Conservation (phyloP, 23 red algal genomes). For the Pyropia haitanensis region DNA sequence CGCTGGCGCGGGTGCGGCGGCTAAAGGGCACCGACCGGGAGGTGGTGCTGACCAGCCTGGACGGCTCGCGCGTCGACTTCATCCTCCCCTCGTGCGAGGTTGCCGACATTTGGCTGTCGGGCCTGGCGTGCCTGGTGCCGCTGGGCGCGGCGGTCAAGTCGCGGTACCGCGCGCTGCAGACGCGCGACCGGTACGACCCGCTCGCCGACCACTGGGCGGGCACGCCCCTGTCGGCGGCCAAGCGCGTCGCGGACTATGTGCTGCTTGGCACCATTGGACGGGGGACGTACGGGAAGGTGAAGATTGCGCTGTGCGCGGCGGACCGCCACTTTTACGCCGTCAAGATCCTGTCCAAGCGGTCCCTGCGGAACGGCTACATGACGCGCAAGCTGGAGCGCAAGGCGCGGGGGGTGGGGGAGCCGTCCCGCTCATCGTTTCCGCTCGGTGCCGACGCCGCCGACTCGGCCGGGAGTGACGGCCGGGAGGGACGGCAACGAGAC, state of each 20-base stretch:
- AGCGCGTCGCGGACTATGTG: constrained; percentile 29
- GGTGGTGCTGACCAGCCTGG: constrained; percentile 18
- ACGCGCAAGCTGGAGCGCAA: constrained; percentile 2
- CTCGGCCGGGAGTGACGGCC: constrained; percentile 1
- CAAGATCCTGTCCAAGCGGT: constrained; percentile 67
- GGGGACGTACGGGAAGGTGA: constrained; percentile 71
- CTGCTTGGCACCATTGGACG: constrained; percentile 61
- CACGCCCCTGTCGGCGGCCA: constrained; percentile 14
- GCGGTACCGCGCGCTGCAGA: constrained; percentile 3
- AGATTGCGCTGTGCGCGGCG: constrained; percentile 26
- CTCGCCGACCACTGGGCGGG: constrained; percentile 48
- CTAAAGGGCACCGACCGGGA: constrained; percentile 33
- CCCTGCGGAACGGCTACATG: constrained; percentile 4
- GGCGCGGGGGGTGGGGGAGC: too few species aligned
- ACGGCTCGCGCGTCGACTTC: constrained; percentile 24
- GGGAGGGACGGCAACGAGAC: too few species aligned
- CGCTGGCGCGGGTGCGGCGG: constrained; percentile 17
- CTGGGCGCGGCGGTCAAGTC: constrained; percentile 21
- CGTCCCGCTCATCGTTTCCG: background rate
- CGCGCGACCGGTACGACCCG: constrained; percentile 41
- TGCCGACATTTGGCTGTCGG: constrained; percentile 38
- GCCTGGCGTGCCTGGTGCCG: constrained; percentile 44
- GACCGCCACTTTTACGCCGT: constrained; percentile 51
- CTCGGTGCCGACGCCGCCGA: constrained; percentile 2
- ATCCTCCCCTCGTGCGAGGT: constrained; percentile 20